These are phyloP conservation scores for Meredithiella fracta DNA, from an alignment of 2,329 filamentous ascomycete genomes.

Conservation along the genomic window DNA sequence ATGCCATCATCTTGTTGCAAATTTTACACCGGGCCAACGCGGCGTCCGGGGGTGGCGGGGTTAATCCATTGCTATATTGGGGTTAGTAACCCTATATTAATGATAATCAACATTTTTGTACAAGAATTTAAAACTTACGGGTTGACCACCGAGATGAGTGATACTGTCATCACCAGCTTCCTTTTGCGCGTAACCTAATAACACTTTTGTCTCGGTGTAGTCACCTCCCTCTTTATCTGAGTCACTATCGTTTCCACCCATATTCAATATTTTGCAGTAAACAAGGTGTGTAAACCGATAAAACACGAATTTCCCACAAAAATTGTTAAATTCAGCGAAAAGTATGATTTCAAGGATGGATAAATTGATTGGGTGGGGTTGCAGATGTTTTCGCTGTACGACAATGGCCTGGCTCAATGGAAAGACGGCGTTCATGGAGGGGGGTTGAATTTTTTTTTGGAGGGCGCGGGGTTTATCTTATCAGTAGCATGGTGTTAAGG, in stretches of 20 bases:
- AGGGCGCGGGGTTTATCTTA: constrained; percentile 21
- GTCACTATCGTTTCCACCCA: constrained; percentile 76
- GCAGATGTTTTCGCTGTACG: too few relatives aligned
- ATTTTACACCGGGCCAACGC: constrained; percentile 69
- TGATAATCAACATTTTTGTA: background rate
- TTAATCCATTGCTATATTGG: constrained; percentile 63
- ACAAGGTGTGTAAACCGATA: background rate
- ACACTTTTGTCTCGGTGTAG: constrained; percentile 68
- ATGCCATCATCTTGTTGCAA: constrained; percentile 67
- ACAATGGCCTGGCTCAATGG: background rate
- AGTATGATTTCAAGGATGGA: too few relatives aligned
- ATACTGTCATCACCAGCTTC: constrained; percentile 67
- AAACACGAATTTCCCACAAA: background rate
- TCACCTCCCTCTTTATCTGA: constrained; percentile 52
- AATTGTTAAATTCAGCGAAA: background rate
- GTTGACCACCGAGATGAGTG: constrained; percentile 72
- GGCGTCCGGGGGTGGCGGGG: constrained; percentile 52
- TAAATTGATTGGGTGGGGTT: background rate
- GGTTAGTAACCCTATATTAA: constrained; percentile 9
- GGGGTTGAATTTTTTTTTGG: constrained; percentile 21
- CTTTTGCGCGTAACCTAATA: constrained; percentile 75
- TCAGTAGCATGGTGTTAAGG: constrained; percentile 10
- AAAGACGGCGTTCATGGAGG: background rate
- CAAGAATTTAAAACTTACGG: constrained; percentile 40
- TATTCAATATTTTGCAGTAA: constrained; percentile 21